A percentile compares a stretch with the other conserved stretches of the same genome.
Conservation (phyloP, 2,329 filamentous ascomycete genomes). For the Dactylellina haptotyla region DNA sequence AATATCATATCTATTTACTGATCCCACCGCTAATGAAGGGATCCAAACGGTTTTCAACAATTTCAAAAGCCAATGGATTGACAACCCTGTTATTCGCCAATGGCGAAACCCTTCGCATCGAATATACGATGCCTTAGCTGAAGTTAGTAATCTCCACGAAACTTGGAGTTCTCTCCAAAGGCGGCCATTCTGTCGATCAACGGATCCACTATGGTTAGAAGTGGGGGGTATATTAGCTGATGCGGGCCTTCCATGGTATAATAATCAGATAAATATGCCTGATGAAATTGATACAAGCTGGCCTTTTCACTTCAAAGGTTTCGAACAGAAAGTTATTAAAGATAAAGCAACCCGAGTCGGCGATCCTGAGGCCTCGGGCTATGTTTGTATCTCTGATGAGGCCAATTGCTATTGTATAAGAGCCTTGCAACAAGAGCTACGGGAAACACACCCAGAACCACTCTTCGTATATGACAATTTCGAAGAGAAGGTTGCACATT, state of each 20-base stretch:
- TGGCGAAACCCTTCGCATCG: constrained; percentile 16
- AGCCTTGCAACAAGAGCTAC: constrained; percentile 34
- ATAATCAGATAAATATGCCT: constrained; percentile 28
- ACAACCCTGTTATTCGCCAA: constrained; percentile 27
- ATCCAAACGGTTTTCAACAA: neutral
- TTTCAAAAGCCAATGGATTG: constrained; percentile 20
- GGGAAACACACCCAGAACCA: neutral
- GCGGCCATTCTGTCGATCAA: constrained; percentile 16
- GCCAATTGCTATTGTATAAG: constrained; percentile 45
- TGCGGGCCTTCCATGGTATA: constrained; percentile 36
- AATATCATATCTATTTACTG: too few relatives aligned
- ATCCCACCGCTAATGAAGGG: constrained; percentile 12
- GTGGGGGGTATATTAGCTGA: neutral
- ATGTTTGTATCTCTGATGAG: constrained; percentile 12
- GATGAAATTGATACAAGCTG: constrained; percentile 39
- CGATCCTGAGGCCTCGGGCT: constrained; percentile 15
- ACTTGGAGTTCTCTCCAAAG: neutral
- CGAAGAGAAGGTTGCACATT: neutral
- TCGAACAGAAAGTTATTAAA: constrained; percentile 13
- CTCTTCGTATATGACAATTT: constrained; percentile 37
- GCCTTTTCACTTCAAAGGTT: constrained; percentile 36
- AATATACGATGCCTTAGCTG: constrained; percentile 8
- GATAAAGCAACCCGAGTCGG: constrained; percentile 29
- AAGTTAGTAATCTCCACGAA: constrained; percentile 1
- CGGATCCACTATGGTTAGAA: constrained; percentile 33